Base-by-base conservation (phyloP, 208 protist species). In the Phytomonas francai region DNA sequence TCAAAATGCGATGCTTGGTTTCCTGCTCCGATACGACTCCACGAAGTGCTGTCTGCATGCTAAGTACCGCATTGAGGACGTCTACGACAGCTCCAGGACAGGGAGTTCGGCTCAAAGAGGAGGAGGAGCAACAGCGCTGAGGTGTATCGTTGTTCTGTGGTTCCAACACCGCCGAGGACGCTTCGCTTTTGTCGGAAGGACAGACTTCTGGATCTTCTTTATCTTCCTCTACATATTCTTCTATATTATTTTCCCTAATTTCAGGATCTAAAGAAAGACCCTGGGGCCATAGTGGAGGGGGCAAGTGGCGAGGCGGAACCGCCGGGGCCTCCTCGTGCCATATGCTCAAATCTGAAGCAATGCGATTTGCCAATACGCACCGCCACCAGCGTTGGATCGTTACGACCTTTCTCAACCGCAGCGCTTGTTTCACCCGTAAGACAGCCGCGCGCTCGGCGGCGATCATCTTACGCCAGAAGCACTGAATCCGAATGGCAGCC, bases 391-490 rank as follows among this genome's bases (percentile, higher is more conserved):
- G 39, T 49, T 49, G 39, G 39, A 49, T 49, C 14, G 4, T 85
- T 19, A 77, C 76, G 31, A 80, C 68, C 39, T 28, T 63, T 62
- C 89, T 80, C 88, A 88, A 93, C 72, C 80, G 83, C 9, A 73
- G 69, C 29, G 81, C 80, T 64, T 93, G 88, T 63, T 86, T 70
- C 28, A 81, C 72, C 59, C 86, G 25, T 76, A 65, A 3, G 76
- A 83, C 29, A 71, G 45, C 31, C 45, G 32, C 22, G 6, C 70
- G 49, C 63, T 88, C 85, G 30, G 69, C 78, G 16, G 91, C 91
- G 64, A 73, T 61, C 74, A 86, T 83, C 73, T 81, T 88, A 32
- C 91, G 80, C 91, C 91, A 96, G 76, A 92, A 91, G 72, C 85
- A 90, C 79, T 96, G 91, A 39, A 96, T 68, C 36, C 54, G 69